A percentile compares a stretch with the other conserved stretches of the same genome.
Conservation (phyloP, 495 filamentous ascomycete genomes). For the Tuber melanosporum region DNA sequence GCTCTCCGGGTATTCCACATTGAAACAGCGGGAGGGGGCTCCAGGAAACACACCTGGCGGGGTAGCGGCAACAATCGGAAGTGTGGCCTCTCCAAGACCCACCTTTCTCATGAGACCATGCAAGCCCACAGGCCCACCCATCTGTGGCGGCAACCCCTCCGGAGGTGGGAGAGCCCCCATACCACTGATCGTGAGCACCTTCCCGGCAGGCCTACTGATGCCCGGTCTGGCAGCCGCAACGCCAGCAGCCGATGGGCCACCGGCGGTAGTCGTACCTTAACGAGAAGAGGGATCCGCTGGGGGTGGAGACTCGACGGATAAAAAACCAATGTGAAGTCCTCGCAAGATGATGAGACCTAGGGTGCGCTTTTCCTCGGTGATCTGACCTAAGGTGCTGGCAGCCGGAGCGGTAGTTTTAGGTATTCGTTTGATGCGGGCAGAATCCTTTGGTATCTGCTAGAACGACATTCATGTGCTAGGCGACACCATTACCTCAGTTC, state of each 20-base stretch:
- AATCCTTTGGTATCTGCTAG: slow-evolving; percentile 99
- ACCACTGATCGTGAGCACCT: slow-evolving; percentile 73
- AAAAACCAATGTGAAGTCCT: slow-evolving; percentile 84
- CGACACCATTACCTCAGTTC: slow-evolving; percentile 10
- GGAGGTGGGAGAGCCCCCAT: slow-evolving; percentile 41
- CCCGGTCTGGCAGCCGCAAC: slow-evolving; percentile 71
- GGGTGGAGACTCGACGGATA: slow-evolving; percentile 94
- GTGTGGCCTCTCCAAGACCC: slow-evolving; percentile 70
- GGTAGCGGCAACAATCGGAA: slow-evolving; percentile 73
- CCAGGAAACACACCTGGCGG: slow-evolving; percentile 71
- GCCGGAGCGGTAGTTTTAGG: slow-evolving; percentile 71
- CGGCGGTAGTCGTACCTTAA: slow-evolving; percentile 63
- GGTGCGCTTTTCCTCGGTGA: slow-evolving; percentile 90
- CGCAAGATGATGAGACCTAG: slow-evolving; percentile 92
- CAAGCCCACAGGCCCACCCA: slow-evolving; percentile 36
- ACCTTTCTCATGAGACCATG: slow-evolving; percentile 40
- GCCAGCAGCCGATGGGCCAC: slow-evolving; percentile 47
- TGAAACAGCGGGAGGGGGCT: slow-evolving; percentile 45
- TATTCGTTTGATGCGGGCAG: slow-evolving; percentile 86
- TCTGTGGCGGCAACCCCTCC: slow-evolving; percentile 35
- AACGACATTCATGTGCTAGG: slow-evolving; percentile 96
- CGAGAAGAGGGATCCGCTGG: slow-evolving; percentile 87
- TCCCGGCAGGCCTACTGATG: slow-evolving; percentile 83
- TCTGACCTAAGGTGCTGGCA: slow-evolving; percentile 50
- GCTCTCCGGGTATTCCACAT: slow-evolving; percentile 46